These are phyloP conservation scores for Bombardia bombarda DNA, from an alignment of 495 filamentous ascomycete genomes.

Conservation along the genomic window DNA sequence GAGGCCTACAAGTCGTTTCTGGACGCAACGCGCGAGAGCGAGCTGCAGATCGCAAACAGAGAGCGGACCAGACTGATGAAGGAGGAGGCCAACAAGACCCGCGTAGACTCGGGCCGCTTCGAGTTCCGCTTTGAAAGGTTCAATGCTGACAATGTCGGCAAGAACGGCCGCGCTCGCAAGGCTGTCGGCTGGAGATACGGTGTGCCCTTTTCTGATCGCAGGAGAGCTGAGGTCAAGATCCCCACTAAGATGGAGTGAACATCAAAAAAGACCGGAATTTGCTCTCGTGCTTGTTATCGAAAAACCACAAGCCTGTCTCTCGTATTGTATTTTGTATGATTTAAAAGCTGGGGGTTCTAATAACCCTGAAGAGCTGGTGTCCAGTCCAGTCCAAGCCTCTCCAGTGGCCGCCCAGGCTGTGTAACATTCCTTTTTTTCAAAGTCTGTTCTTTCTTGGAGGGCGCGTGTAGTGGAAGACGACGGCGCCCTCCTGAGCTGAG, in stretches of 20 bases:
- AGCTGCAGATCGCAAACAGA: constrained; percentile 23
- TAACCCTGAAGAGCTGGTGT: too few relatives aligned
- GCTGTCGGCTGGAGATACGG: constrained; percentile 57
- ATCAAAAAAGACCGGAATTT: too few relatives aligned
- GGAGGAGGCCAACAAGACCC: constrained; percentile 38
- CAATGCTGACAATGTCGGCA: constrained; percentile 38
- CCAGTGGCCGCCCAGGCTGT: too few relatives aligned
- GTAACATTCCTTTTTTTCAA: too few relatives aligned
- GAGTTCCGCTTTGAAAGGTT: constrained; percentile 73
- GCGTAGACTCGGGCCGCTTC: constrained; percentile 46
- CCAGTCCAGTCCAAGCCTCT: too few relatives aligned
- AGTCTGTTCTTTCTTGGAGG: too few relatives aligned
- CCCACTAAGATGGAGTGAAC: constrained; percentile 31
- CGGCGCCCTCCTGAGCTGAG: too few relatives aligned
- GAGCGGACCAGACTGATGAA: constrained; percentile 33
- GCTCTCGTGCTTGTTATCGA: too few relatives aligned
- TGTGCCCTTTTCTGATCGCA: constrained; percentile 39
- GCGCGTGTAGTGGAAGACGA: too few relatives aligned
- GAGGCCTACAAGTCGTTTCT: constrained; percentile 30
- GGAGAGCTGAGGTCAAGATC: constrained; percentile 37
- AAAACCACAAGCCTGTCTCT: too few relatives aligned
- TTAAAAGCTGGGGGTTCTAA: too few relatives aligned
- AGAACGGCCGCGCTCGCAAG: constrained; percentile 38
- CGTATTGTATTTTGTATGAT: too few relatives aligned
- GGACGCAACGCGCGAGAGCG: constrained; percentile 22